Evolutionary conservation across 768 basidiomycete species (phyloP), one percentile per base, ranked within the genome.

Genomic region (Mycena belliarum): DNA sequence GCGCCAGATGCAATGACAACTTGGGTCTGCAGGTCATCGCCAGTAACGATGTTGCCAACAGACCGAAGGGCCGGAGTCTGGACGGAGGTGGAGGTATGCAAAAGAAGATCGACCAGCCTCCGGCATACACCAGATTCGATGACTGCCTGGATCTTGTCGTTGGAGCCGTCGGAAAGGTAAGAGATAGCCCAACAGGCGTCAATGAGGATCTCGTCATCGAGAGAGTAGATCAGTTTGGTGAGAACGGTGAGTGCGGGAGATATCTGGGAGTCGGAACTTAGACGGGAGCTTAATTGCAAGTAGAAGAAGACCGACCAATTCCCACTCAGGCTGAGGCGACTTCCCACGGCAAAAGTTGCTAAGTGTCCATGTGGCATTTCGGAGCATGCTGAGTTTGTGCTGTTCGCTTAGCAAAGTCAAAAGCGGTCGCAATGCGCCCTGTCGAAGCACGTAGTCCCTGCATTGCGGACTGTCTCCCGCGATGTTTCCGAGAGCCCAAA

Each of bases 181-280:
- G 95, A 98, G 73, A 99, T 96, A 25, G 97, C 97, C 97, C 97
- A 99, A 81, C 97, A 99, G 15, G 97, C 97, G 72, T 99, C 97
- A 69, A 99, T 99, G 68, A 99, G 78, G 65, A 98, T 98, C 75
- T 99, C 97, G 68, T 98, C 97, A 70, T 99, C 97, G 68, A 98
- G 83, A 28, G 96, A 98, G 76, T 98, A 98, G 74, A 99, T 98
- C 66, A 99, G 77, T 75, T 99, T 99, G 52, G 95, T 97, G 63
- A 99, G 80, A 55, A 97, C 92, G n/a, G 92, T 91, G 52, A 99
- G 79, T 41, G 97, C 96, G 20, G 97, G 97, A 9, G 94, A 93
- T 69, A 99, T 98, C 96, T 98, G 57, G 16, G 35, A 55, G 45
- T n/a, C n/a, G n/a, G 38, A 21, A 66, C 56, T 52, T 38, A 11